phyloP scores from a whole-genome alignment of 768 basidiomycete genomes.

The Rhodotorula toruloides region DNA sequence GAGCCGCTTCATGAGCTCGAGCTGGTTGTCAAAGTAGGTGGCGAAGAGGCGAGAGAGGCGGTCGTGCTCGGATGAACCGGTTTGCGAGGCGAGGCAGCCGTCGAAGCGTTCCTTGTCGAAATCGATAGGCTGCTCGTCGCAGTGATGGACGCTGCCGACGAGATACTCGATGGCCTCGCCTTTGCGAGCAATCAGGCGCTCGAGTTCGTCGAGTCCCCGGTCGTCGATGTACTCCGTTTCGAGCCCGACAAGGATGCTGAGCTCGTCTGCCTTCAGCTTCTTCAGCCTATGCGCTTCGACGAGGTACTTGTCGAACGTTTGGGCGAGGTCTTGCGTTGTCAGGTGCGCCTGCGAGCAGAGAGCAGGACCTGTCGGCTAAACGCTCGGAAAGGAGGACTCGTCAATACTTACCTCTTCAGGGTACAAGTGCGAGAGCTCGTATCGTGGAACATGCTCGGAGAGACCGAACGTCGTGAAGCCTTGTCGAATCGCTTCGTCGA shows the following conservation, averaged over 20 bases:
- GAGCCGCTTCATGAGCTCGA: slow-evolving; percentile 61
- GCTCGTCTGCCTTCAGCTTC: slow-evolving; percentile 56
- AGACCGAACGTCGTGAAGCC: slow-evolving; percentile 78
- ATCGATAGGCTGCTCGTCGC: slow-evolving; percentile 81
- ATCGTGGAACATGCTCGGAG: slow-evolving; percentile 89
- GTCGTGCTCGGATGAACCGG: slow-evolving; percentile 9
- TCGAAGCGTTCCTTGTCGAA: slow-evolving; percentile 72
- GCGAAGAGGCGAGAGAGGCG: slow-evolving; percentile 43
- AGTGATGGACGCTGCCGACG: slow-evolving; percentile 91
- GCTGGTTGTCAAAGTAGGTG: slow-evolving; percentile 81
- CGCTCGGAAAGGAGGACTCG: neutral
- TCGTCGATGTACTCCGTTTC: slow-evolving; percentile 85
- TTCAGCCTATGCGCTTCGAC: slow-evolving; percentile 74
- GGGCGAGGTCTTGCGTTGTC: slow-evolving; percentile 53
- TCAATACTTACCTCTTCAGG: slow-evolving; percentile 76
- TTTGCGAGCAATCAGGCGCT: slow-evolving; percentile 54
- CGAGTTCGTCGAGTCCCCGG: slow-evolving; percentile 60
- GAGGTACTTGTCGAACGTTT: slow-evolving; percentile 69
- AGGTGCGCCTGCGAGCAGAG: slow-evolving; percentile 54
- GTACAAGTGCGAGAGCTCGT: slow-evolving; percentile 73
- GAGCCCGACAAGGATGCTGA: slow-evolving; percentile 76
- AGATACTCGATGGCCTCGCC: slow-evolving; percentile 68
- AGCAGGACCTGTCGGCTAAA: neutral
- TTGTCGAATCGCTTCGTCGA: slow-evolving; percentile 69
- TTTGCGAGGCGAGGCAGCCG: slow-evolving; percentile 54